These are phyloP conservation scores for Bertia moriformis DNA, from an alignment of 2,329 filamentous ascomycete species.

Conservation along the genomic window DNA sequence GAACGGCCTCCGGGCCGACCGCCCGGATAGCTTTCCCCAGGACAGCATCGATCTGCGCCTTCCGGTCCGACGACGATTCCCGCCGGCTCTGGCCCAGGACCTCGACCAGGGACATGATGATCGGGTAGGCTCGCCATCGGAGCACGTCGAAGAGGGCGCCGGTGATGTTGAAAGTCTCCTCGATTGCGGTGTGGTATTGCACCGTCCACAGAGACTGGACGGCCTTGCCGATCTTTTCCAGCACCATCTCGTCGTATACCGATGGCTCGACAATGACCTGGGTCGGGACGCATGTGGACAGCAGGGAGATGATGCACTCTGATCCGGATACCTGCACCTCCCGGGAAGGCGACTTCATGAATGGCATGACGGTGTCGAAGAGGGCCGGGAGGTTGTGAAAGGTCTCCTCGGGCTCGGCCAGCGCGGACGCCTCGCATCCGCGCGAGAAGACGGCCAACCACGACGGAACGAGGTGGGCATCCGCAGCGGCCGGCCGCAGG, in stretches of 20 bases:
- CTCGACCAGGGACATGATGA: conserved; percentile 61
- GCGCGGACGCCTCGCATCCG: conserved; percentile 84
- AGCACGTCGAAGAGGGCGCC: conserved; percentile 76
- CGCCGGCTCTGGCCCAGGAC: conserved; percentile 74
- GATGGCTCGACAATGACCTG: conserved; percentile 76
- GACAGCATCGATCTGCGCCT: conserved; percentile 86
- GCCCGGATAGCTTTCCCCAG: conserved; percentile 75
- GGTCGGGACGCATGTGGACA: conserved; percentile 76
- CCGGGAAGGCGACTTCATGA: conserved; percentile 73
- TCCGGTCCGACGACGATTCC: conserved; percentile 77
- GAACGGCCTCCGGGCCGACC: conserved; percentile 76
- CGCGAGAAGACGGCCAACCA: conserved; percentile 93
- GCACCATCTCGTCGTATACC: conserved; percentile 76
- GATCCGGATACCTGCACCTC: conserved; percentile 91
- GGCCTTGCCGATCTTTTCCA: conserved; percentile 65
- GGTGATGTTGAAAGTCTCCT: conserved; percentile 82
- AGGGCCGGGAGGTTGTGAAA: conserved; percentile 79
- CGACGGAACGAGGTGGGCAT: conserved; percentile 83
- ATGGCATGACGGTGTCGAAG: conserved; percentile 65
- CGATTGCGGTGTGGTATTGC: conserved; percentile 87
- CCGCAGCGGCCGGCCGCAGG: conserved; percentile 78
- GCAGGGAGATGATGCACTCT: conserved; percentile 84
- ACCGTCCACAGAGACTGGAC: conserved; percentile 67
- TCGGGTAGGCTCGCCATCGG: conserved; percentile 70
- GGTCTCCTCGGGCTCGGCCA: conserved; percentile 77